Percentiles rank a stretch among this genome's conserved stretches.
Evolutionary conservation across 1,139 yeast genomes (phyloP).

Genomic region (Candida pseudocylindracea): DNA sequence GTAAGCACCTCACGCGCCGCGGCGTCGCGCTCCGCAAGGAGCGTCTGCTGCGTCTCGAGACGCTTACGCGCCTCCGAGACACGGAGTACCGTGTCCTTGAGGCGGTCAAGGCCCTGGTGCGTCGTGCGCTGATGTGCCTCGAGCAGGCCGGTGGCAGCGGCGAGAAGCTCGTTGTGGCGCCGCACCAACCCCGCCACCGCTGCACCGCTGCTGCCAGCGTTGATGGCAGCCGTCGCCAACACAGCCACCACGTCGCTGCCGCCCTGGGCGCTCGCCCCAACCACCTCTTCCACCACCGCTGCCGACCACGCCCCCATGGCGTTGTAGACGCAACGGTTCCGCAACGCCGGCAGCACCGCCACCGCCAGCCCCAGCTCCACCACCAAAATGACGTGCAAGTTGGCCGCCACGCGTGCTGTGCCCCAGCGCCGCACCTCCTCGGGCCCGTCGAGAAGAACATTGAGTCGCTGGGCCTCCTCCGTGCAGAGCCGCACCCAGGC

Average conservation of each 20-base stretch:
- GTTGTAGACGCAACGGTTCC: conserved; percentile 73
- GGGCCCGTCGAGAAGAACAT: conserved; percentile 40
- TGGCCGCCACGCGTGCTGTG: conserved; percentile 37
- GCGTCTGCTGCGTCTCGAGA: conserved; percentile 28
- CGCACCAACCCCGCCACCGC: background rate
- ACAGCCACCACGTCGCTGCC: background rate
- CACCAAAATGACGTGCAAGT: conserved; percentile 70
- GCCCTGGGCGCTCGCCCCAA: conserved; percentile 14
- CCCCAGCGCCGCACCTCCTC: conserved; percentile 68
- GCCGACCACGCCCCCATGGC: conserved; percentile 82
- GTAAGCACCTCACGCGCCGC: conserved; percentile 57
- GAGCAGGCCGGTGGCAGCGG: conserved; percentile 28
- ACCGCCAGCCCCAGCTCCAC: conserved; percentile 30
- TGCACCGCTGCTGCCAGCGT: background rate
- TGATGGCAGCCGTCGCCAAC: background rate
- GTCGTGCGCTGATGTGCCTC: conserved; percentile 52
- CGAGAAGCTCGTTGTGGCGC: conserved; percentile 1
- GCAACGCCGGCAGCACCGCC: conserved; percentile 71
- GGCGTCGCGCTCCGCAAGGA: conserved; percentile 29
- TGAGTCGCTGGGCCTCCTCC: conserved; percentile 36
- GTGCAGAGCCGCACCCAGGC: conserved; percentile 31
- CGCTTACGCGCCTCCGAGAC: conserved; percentile 37
- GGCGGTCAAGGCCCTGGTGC: conserved; percentile 41
- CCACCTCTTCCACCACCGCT: conserved; percentile 26
- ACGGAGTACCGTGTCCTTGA: conserved; percentile 56